Conservation (phyloP, 2,329 filamentous ascomycete genomes). For the Curvularia spicifera region DNA sequence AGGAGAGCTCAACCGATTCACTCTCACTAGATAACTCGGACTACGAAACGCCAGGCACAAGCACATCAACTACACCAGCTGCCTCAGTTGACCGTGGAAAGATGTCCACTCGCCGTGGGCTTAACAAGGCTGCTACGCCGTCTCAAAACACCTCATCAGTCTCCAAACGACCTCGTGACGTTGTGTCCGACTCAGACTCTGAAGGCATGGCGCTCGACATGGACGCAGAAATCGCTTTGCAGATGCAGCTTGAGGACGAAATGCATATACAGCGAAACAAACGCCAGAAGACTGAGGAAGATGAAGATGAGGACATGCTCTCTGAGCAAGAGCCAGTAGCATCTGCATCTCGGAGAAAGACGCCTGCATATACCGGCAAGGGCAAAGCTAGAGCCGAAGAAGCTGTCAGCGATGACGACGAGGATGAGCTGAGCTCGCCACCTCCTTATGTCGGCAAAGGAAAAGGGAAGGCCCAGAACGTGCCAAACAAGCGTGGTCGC, state of each 20-base stretch:
- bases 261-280: conserved; percentile 51
- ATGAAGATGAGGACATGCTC: conserved; percentile 34
- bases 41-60: conserved; percentile 69
- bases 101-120: conserved; percentile 31
- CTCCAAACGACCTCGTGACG: conserved; percentile 33
- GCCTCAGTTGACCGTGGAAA: conserved; percentile 43
- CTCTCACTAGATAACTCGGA: conserved; percentile 52
- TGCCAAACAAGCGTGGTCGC: conserved; percentile 24
- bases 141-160: conserved; percentile 26
- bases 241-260: conserved; percentile 63
- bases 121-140: conserved; percentile 26
- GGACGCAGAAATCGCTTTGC: conserved; percentile 62
- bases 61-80: conserved; percentile 62
- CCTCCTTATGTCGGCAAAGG: conserved; percentile 33
- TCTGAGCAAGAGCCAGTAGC: conserved; percentile 18
- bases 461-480: conserved; percentile 30
- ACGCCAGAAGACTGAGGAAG: conserved; percentile 42
- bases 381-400: conserved; percentile 22
- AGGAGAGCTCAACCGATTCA: conserved; percentile 39
- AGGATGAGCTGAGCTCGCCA: conserved; percentile 9
- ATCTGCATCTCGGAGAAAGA: conserved; percentile 14
- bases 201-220: conserved; percentile 46
- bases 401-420: conserved; percentile 15
- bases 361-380: conserved; percentile 24
- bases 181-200: conserved; percentile 37